Base-by-base conservation (phyloP, 257 asterid genomes). In the Marsdenia floribunda region DNA sequence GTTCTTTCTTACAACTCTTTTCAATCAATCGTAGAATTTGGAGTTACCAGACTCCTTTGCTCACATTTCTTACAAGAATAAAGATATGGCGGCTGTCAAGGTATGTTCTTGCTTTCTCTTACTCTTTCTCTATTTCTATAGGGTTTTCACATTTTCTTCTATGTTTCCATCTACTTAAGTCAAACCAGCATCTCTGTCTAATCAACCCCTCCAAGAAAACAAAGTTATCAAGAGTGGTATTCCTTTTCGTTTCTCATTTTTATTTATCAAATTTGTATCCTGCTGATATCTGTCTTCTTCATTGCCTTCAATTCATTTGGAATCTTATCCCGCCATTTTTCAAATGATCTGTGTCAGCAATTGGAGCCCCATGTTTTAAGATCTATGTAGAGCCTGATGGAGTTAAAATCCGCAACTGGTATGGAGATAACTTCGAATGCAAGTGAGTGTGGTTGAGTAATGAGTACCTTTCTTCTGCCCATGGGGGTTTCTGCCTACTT, bases 291-390 rank as follows among this genome's bases (percentile, higher is more conserved):
- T 46, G 40, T 46, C 40, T n/a, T 42, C 38, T 42, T 46, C 21
- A 44, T 22, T 68, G 1, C 57, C 73, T 68, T 68, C 5, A n/a
- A 10, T 26, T 68, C 57, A 11, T 18, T 33, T 40, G 57, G 18
- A 44, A 44, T 68, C 26, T 38, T 65, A 37, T 38, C 3, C 69
- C 7, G 1, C 19, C 50, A 37, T 37, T 65, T 26, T 37, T 65
- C 16, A 38, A 65, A 18, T 38, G 50, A 26, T 22, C n/a, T 44
- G 4, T 42, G 10, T 42, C 22, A 50, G 73, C 68, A 13, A 33
- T 15, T 52, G 72, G 68, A 77, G 44, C 68, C 29, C 72, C 80
- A 47, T 54, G 76, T 77, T 61, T 77, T 54, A 77, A 77, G 76
- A 77, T 77, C 21, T 71, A 46, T 49, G 71, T 37, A 1, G 80